Base-by-base conservation (phyloP, 371 early-diverging fungal genomes). In the Choanephora cucurbitarum region DNA sequence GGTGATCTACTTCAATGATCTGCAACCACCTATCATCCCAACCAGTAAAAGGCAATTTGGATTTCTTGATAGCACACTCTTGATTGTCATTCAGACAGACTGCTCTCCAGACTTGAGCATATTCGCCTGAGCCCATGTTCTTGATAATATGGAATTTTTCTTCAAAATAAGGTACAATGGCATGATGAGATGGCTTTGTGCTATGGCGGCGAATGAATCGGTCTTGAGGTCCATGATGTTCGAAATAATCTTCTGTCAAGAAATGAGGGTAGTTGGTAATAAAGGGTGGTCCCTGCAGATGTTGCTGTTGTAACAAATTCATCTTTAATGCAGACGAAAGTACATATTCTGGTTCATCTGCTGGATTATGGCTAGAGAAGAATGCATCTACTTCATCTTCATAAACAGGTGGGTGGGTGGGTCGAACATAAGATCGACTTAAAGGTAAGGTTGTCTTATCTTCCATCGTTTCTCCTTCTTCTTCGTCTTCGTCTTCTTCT, bases 41-140 rank as follows among this genome's bases (percentile, higher is more conserved):
- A 8, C 93, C 92, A 15, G 69, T 70, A 32, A 90, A 91, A 0
- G 87, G 80, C 6, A 62, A 58, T 41, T 87, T 76, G 11, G 91
- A 82, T 61, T 82, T 85, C 64, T 96, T 96, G 33, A 95, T 72
- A 1, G 95, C 95, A 60, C 81, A 92, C 22, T 75, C 37, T 54
- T 66, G 58, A 6, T 82, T 84, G 41, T 84, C 86, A 6, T 57
- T 69, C n/a, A 77, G 60, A 47, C 79, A 75, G 46, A 80, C 80
- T 5, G 86, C 91, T 52, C 87, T 84, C 66, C 72, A 82, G 1
- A 91, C 97, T 6, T 87, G 84, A 2, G 95, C 83, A 60, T 91
- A 95, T 53, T 87, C 79, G 8, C 97, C 97, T 2, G 75, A 70
- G 18, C 94, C 96, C 7, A 93, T 51, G 5, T 22, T 44, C 6